Base-by-base conservation (phyloP, 164 flowering plant species). In the Dillenia suffruticosa region DNA sequence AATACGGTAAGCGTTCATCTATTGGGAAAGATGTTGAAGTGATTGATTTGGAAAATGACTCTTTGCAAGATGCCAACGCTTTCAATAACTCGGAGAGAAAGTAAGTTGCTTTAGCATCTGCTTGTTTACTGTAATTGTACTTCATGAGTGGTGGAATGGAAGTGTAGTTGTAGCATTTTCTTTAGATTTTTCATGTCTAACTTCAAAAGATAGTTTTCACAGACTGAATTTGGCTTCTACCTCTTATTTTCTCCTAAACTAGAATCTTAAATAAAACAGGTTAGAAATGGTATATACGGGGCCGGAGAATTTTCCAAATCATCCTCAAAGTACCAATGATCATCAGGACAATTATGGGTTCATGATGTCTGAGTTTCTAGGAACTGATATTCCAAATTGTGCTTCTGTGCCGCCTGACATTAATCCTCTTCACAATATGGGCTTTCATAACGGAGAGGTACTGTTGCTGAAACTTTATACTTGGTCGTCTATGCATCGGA, bases 261-360 rank as follows among this genome's bases (percentile, higher is more conserved):
- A 43, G 26, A 46, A 14, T 55, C 8, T 51, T 65, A 22, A 46
- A 55, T 66, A 51, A 44, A 67, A 56, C 83, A 92, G 98, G 87
- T 57, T 61, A 62, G 84, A 83, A 64, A 53, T 75, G 64, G 71
- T 71, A 19, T 84, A 76, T 63, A 68, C 82, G 13, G 74, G 70
- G 52, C 46, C 83, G 67, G 89, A 79, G 47, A 71, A 67, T 59
- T 86, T 87, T 68, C 77, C 82, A 44, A 76, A 68, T 68, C 80
- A 78, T 68, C 57, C 69, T 44, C 81, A 72, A 48, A 74, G 63
- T 69, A 22, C 76, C 49, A 70, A 57, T 67, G 84, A 77, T 53
- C 77, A 81, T 61, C 94, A 81, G 63, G 90, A 87, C 74, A 81
- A 84, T 64, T 85, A 90, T 77, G 96, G 94, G 70, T 84, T 84